Evolutionary conservation across 1,139 yeast species (phyloP), one percentile per base, ranked within the genome.

Genomic region (Protomyces arabidopsidicola): DNA sequence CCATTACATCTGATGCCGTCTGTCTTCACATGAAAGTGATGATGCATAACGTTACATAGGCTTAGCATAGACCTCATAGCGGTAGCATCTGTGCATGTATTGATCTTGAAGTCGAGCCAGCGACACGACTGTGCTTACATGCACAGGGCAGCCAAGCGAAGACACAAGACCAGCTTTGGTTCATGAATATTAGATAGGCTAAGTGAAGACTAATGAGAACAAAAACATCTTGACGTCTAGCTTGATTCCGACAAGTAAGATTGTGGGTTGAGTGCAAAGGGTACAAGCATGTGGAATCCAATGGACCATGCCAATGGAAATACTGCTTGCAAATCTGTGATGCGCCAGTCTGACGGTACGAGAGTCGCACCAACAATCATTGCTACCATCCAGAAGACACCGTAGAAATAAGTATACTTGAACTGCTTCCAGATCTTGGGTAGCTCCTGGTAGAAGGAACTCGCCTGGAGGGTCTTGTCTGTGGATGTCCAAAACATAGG

Each of bases 401-500:
- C 42, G 45, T 42, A 35, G 45, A 53, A 22, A 45, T 53, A 45
- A 10, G 31, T 34, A 31, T 39, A 57, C 59, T 56, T 39, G 58
- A 38, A 54, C 51, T 39, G 51, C 36, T 42, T 22, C 60, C 63
- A 45, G 36, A 66, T 65, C 55, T 65, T 66, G 12, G 66, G 67
- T 22, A 65, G 54, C 34, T 66, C 68, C 42, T 51, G 56, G 59
- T 61, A 65, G 50, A 66, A 66, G 24, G 64, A 65, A 2, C 65
- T 54, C 12, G 55, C 48, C 39, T 65, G 63, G 20, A 66, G 58
- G 20, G 65, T 66, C 31, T 65, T 65, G 8, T 66, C 68, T 14
- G 68, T 66, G 12, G 64, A 64, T 12, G 66, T 63, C 68, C 67
- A 66, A 35, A 52, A 57, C 65, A 66, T 65, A 50, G 55, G 60